A percentile compares a stretch with the other conserved stretches of the same genome.
These are phyloP conservation scores for Hawksworthiomyces lignivorus DNA, from an alignment of 2,329 filamentous ascomycete genomes.

Conservation along the genomic window DNA sequence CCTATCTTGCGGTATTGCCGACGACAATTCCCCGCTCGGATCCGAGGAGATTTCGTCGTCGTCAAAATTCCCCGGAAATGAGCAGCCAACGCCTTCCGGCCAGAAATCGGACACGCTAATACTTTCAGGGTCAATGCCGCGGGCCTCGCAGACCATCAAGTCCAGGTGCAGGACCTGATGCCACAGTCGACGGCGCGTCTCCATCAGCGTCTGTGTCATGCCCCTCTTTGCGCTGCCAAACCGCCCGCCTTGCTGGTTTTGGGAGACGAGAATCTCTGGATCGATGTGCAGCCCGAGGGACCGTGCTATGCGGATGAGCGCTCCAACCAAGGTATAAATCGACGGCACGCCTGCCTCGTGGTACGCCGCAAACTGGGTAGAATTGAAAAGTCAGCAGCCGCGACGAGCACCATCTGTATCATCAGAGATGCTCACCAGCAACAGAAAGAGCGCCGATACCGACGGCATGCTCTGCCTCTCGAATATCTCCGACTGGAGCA, in stretches of 20 bases:
- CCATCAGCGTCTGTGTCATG: background rate
- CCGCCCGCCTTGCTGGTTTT: background rate
- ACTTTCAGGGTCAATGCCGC: background rate
- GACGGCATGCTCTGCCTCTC: constrained; percentile 2
- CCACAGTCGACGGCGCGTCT: background rate
- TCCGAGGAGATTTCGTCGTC: background rate
- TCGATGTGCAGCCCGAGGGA: background rate
- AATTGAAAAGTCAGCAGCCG: background rate
- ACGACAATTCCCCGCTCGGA: background rate
- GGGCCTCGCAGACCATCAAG: background rate
- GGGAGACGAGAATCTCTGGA: background rate
- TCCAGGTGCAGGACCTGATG: background rate
- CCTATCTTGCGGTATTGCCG: background rate
- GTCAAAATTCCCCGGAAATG: constrained; percentile 1
- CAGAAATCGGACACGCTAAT: background rate
- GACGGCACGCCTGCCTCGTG: background rate
- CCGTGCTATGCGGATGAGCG: background rate
- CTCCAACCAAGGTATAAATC: background rate
- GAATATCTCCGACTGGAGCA: background rate
- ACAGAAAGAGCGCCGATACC: background rate
- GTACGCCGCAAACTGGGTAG: background rate
- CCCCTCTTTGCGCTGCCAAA: background rate
- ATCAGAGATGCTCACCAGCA: background rate
- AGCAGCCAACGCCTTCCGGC: background rate
- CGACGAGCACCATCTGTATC: background rate